These are phyloP conservation scores for Apiospora hydei DNA, from an alignment of 2,329 filamentous ascomycete genomes.

Conservation along the genomic window DNA sequence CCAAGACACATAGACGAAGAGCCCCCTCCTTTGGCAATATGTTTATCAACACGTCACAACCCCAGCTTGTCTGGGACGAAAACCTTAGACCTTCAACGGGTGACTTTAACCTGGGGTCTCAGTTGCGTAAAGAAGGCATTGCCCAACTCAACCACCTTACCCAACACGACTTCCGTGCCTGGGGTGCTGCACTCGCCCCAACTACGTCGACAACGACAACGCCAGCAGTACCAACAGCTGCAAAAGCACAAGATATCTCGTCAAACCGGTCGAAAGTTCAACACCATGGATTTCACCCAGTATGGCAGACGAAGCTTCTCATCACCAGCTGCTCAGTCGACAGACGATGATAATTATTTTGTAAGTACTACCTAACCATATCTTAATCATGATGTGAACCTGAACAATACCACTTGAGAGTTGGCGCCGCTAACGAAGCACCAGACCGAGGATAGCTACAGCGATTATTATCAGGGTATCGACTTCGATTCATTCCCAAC, in stretches of 20 bases:
- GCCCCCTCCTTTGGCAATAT: slow-evolving; percentile 31
- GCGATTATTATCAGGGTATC: slow-evolving; percentile 29
- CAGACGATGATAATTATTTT: slow-evolving; percentile 9
- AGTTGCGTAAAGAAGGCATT: slow-evolving; percentile 31
- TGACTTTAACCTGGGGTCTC: slow-evolving; percentile 37
- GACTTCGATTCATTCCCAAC: slow-evolving; percentile 34
- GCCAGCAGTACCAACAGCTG: slow-evolving; percentile 16
- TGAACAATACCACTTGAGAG: background rate
- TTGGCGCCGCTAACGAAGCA: slow-evolving; percentile 27
- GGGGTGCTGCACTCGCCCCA: slow-evolving; percentile 33
- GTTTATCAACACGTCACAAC: slow-evolving; percentile 33
- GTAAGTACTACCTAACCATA: background rate
- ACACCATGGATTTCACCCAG: slow-evolving; percentile 10
- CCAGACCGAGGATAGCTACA: slow-evolving; percentile 35
- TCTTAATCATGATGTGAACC: background rate
- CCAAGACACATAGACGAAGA: slow-evolving; percentile 26
- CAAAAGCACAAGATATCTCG: background rate
- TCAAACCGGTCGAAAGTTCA: background rate
- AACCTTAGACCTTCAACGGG: background rate
- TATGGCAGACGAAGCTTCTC: background rate
- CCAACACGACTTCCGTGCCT: slow-evolving; percentile 23
- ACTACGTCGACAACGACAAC: slow-evolving; percentile 24
- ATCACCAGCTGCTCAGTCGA: background rate
- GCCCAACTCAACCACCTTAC: slow-evolving; percentile 13
- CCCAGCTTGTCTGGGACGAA: slow-evolving; percentile 32